Base-by-base conservation (phyloP, 768 basidiomycete species). In the Lactarius hatsudake region DNA sequence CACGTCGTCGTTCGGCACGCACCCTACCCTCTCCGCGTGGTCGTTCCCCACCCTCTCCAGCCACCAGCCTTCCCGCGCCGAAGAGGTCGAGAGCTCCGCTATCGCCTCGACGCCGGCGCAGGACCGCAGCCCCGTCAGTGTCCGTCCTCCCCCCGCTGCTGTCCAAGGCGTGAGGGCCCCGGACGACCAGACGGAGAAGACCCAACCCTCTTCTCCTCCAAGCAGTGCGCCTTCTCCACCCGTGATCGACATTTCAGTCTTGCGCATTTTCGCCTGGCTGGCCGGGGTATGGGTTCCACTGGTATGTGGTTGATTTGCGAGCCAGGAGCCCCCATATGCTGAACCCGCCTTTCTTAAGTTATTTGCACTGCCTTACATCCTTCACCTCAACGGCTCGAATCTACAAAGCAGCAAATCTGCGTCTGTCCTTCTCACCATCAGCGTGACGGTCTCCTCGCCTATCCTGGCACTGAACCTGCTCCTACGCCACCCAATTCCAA, bases 391-490 rank as follows among this genome's bases (percentile, higher is more conserved):
- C 70, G 76, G 79, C 66, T 76, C 78, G 63, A 79, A 81, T 72
- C 78, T 79, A 56, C 72, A 71, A 48, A 65, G 81, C 38, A 81
- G 82, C 13, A 71, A 76, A 12, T 74, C 75, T 2, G 72, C 81
- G 0, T 81, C 84, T 10, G 74, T 87, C 59, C 73, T 90, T 63
- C 80, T 91, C 28, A 76, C 83, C 20, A 76, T 91, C 15, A 89
- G 89, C 8, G 78, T 91, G 36, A 88, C 87, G 7, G 72, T 88
- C 8, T 89, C 89, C 12, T 85, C 89, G 12, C 90, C 90, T 1
- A 76, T 91, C 5, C 71, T 91, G 71, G 86, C 85, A 15, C 72
- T 88, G 59, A 88, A 85, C 73, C 78, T 90, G 30, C 71, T 90
- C 48, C 78, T 85, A 67, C 82, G 83, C 38, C 84, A 84, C 13